Evolutionary conservation across 1,284 basidiomycete genomes (phyloP).

Genomic region (Trametes polyzona): DNA sequence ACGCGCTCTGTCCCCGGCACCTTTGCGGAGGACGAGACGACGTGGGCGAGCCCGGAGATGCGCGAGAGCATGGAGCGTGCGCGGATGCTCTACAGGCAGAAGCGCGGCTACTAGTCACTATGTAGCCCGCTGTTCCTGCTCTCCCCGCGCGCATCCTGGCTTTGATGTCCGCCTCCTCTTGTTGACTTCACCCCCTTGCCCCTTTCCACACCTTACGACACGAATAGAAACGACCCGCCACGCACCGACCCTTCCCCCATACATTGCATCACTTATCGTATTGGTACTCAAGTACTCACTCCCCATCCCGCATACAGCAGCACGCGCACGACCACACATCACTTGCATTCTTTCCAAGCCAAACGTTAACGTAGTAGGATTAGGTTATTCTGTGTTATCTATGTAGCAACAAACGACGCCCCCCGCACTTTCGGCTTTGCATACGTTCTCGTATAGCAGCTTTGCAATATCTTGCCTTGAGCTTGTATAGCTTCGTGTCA

Average conservation of each 20-base stretch:
- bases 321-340: neutral
- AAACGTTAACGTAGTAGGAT: constrained; percentile 17
- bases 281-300: constrained; percentile 19
- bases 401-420: constrained; percentile 20
- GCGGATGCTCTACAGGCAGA: constrained; percentile 44
- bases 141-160: neutral
- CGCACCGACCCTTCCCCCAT: neutral
- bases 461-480: too few species aligned
- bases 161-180: neutral
- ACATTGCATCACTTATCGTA: constrained; percentile 24
- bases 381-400: constrained; percentile 26
- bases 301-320: constrained; percentile 3
- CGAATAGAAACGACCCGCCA: constrained; percentile 22
- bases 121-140: neutral
- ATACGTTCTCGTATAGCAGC: neutral
- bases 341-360: constrained; percentile 14
- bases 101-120: constrained; percentile 13
- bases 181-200: neutral
- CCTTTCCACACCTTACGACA: constrained; percentile 11
- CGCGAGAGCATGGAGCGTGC: constrained; percentile 68
- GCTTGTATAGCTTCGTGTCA: neutral
- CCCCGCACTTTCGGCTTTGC: neutral
- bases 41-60: constrained; percentile 63
- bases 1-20: constrained; percentile 29
- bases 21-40: constrained; percentile 42